Evolutionary conservation across 306 rosid species (phyloP).

Genomic region (Citrullus mucosospermus): DNA sequence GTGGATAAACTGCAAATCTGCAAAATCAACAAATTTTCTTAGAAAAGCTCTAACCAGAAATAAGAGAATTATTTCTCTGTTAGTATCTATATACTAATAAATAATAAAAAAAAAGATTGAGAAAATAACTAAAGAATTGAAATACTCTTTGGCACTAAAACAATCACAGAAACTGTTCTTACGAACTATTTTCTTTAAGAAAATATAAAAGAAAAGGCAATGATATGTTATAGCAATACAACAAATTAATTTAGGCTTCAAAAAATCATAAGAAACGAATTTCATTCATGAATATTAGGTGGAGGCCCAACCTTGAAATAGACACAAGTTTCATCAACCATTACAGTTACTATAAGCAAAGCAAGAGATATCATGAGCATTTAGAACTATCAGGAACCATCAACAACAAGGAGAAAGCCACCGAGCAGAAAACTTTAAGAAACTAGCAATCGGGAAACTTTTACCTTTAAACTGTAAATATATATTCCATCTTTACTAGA

Average conservation of each 20-base stretch:
- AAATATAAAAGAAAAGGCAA: neutral
- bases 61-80: neutral
- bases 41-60: neutral
- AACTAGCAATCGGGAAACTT: neutral
- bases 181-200: neutral
- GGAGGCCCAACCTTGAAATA: neutral
- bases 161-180: neutral
- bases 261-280: neutral
- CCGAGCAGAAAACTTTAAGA: neutral
- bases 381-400: neutral
- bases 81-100: neutral
- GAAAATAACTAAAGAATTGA: neutral
- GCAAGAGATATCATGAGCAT: neutral
- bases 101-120: neutral
- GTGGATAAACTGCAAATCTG: slow-evolving; percentile 92
- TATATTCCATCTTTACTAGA: slow-evolving; percentile 34
- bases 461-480: slow-evolving; percentile 67
- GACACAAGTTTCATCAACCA: neutral
- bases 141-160: neutral
- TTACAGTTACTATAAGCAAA: neutral
- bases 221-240: neutral
- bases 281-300: neutral
- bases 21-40: slow-evolving; percentile 10
- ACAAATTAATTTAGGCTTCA: neutral
- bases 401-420: neutral